Conservation (phyloP, 257 asterid species). For the Voacanga thouarsii region DNA sequence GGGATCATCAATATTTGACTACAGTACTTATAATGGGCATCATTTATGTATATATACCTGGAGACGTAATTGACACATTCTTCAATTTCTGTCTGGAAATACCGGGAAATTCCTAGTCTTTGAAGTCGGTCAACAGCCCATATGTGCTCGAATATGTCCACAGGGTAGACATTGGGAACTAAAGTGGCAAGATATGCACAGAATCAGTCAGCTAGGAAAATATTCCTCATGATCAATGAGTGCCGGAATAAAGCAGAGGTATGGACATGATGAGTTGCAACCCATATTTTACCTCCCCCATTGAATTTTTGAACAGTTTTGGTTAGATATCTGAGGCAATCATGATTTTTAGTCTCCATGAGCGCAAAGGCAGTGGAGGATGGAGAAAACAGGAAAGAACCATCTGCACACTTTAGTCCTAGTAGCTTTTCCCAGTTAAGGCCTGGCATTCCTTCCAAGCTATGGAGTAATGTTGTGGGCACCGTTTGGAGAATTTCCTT, state of each 20-base stretch:
- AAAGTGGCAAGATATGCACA: not conserved
- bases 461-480: conserved; percentile 89
- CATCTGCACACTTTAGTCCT: conserved; percentile 55
- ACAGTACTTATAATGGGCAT: no score
- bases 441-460: conserved; percentile 76
- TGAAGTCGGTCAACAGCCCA: conserved; percentile 80
- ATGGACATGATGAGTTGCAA: not conserved
- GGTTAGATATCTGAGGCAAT: conserved; percentile 59
- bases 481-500: conserved; percentile 58
- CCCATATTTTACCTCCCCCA: conserved; percentile 65
- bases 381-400: conserved; percentile 91
- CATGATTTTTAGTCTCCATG: conserved; percentile 60
- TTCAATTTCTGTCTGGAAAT: conserved; percentile 52
- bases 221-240: no score
- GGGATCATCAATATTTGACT: not conserved
- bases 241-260: not conserved
- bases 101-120: conserved; percentile 73
- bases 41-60: conserved; percentile 33
- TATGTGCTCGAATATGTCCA: conserved; percentile 85
- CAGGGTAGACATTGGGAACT: conserved; percentile 93
- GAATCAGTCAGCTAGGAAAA: no score
- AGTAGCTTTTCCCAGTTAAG: conserved; percentile 76
- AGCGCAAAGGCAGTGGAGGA: conserved; percentile 88
- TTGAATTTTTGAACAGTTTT: conserved; percentile 48
- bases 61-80: conserved; percentile 58